Percentiles rank a stretch among this genome's conserved stretches.
Evolutionary conservation across 371 early-diverging fungal species (phyloP).

Genomic region (Mucor racemosus): DNA sequence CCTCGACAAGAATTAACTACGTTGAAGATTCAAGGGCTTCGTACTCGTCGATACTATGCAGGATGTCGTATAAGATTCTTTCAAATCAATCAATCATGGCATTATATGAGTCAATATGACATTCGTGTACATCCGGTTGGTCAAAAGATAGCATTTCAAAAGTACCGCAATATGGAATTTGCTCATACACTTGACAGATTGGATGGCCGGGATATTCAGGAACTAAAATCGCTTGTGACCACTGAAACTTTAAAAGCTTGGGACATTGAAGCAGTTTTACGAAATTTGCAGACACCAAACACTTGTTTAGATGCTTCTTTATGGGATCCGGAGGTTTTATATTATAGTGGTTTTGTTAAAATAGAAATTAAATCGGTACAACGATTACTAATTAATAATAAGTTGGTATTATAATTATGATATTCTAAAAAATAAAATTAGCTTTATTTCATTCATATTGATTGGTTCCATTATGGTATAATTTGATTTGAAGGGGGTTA

Average conservation of each 20-base stretch:
- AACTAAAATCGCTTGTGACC: conserved; percentile 18
- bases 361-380: conserved; percentile 15
- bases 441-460: neutral
- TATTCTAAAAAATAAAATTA: neutral
- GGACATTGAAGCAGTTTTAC: conserved; percentile 23
- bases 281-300: conserved; percentile 4
- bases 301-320: neutral
- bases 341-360: conserved; percentile 27
- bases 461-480: neutral
- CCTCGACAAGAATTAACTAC: conserved; percentile 7
- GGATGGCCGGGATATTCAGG: conserved; percentile 17
- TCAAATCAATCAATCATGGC: conserved; percentile 11
- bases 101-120: conserved; percentile 26
- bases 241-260: conserved; percentile 23
- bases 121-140: conserved; percentile 20
- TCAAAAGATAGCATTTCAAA: conserved; percentile 18
- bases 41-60: conserved; percentile 20
- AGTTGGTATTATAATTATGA: neutral
- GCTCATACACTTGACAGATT: conserved; percentile 12
- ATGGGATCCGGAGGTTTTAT: conserved; percentile 25
- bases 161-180: conserved; percentile 25
- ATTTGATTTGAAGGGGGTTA: conserved; percentile 1
- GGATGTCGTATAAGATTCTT: conserved; percentile 28
- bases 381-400: conserved; percentile 22
- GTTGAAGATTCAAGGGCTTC: conserved; percentile 23